A percentile compares a stretch with the other conserved stretches of the same genome.
Conservation (phyloP, 441 rosid genomes). For the Biscutella laevigata region DNA sequence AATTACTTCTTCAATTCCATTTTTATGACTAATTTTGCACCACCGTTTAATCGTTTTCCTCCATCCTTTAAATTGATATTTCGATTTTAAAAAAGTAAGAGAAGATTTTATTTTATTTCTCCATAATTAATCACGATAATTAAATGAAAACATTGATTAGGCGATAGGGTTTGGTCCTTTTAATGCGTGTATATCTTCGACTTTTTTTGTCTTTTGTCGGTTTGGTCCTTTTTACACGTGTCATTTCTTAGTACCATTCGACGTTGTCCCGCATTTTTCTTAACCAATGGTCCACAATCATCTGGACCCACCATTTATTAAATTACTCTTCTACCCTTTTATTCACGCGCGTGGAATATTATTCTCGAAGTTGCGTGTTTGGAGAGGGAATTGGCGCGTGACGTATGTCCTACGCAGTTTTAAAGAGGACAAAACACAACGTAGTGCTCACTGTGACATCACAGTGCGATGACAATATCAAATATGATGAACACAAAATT, state of each 20-base stretch:
- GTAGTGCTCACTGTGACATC: constrained; percentile 22
- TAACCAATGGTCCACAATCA: constrained; percentile 23
- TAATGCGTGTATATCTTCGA: constrained; percentile 27
- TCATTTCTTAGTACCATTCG: constrained; percentile 20
- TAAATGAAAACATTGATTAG: constrained; percentile 17
- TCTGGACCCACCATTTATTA: constrained; percentile 7
- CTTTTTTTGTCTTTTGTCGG: constrained; percentile 29
- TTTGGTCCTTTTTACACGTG: constrained; percentile 22
- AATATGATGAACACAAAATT: no score
- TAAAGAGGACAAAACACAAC: constrained; percentile 13
- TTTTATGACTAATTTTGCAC: not conserved
- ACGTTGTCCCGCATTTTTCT: constrained; percentile 22
- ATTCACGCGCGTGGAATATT: constrained; percentile 21
- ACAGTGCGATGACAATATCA: not conserved
- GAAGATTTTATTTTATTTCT: no score
- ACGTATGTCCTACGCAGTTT: constrained; percentile 26
- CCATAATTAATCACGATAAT: constrained; percentile 3
- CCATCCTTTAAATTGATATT: no score
- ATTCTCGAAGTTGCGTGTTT: constrained; percentile 17
- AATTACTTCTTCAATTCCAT: constrained; percentile 8
- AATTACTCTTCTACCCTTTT: constrained; percentile 1
- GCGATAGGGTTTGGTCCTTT: constrained; percentile 22
- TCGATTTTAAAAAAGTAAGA: no score
- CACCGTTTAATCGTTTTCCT: not conserved
- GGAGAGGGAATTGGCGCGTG: constrained; percentile 27